Conservation (phyloP, 2,329 filamentous ascomycete species). For the Pyrenochaeta sp. region DNA sequence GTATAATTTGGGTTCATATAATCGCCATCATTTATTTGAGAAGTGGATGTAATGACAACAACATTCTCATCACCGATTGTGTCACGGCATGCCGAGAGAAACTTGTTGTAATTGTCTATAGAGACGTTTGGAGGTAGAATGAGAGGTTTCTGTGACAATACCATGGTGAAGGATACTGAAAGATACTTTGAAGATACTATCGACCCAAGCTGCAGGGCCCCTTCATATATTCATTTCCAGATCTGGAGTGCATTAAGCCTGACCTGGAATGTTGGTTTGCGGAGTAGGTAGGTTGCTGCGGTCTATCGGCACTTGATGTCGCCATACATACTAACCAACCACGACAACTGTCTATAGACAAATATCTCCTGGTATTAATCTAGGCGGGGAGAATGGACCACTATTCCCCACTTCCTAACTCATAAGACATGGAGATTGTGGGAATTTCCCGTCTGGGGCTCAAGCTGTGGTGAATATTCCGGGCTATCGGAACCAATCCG, state of each 20-base stretch:
- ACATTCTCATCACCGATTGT: constrained; percentile 11
- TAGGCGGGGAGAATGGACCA: no score
- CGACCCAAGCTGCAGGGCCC: background rate
- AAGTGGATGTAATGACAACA: constrained; percentile 8
- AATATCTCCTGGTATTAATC: no score
- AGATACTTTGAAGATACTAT: background rate
- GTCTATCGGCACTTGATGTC: no score
- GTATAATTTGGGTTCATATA: constrained; percentile 40
- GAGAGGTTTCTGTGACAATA: constrained; percentile 6
- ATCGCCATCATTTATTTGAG: constrained; percentile 24
- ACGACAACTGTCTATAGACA: no score
- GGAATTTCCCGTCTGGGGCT: constrained; percentile 1
- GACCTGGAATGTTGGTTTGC: no score
- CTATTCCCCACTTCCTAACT: background rate
- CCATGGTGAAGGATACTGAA: background rate
- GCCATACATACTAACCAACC: no score
- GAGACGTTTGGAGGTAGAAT: constrained; percentile 12
- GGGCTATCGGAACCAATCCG: no score
- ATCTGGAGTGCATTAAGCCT: background rate
- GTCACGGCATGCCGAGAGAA: constrained; percentile 3
- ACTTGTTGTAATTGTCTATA: background rate
- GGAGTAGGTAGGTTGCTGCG: no score
- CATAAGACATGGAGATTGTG: background rate
- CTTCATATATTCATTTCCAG: background rate
- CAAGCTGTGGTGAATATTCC: background rate